These are phyloP conservation scores for Globisporangium nodosum DNA, from an alignment of 352 stramenopile genomes.

Conservation along the genomic window DNA sequence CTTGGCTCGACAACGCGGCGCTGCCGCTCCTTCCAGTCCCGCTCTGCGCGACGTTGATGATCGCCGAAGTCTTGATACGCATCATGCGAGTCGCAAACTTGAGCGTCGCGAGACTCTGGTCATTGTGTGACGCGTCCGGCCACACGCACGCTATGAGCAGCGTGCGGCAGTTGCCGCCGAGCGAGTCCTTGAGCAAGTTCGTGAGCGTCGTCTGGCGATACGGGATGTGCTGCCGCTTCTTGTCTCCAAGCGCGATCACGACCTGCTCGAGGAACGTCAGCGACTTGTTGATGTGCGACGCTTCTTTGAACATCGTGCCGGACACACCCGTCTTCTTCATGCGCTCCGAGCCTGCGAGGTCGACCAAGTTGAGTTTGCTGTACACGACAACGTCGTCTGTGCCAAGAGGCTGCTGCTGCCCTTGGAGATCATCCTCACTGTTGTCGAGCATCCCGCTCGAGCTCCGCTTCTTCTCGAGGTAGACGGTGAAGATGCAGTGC, in stretches of 20 bases:
- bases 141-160: slow-evolving; percentile 86
- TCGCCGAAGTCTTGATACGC: slow-evolving; percentile 71
- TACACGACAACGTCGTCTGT: slow-evolving; percentile 26
- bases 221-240: slow-evolving; percentile 87
- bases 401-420: background rate
- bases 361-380: slow-evolving; percentile 92
- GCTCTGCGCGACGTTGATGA: slow-evolving; percentile 49
- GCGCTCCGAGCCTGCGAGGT: slow-evolving; percentile 91
- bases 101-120: slow-evolving; percentile 88
- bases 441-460: slow-evolving; percentile 20
- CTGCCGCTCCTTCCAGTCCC: slow-evolving; percentile 7
- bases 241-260: slow-evolving; percentile 87
- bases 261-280: slow-evolving; percentile 80
- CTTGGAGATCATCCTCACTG: slow-evolving; percentile 4
- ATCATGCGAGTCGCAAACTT: slow-evolving; percentile 90
- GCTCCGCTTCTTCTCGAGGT: slow-evolving; percentile 43
- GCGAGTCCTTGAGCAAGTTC: slow-evolving; percentile 85
- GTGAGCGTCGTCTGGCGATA: slow-evolving; percentile 94
- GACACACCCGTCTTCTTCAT: slow-evolving; percentile 75
- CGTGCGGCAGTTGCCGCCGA: slow-evolving; percentile 77
- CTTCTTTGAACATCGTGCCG: slow-evolving; percentile 41
- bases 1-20: slow-evolving; percentile 8
- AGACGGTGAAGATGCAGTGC: slow-evolving; percentile 79
- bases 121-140: slow-evolving; percentile 62
- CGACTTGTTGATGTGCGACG: slow-evolving; percentile 66